Percentiles rank a stretch among this genome's conserved stretches.
These are phyloP conservation scores for Aspergillus nomiae DNA, from an alignment of 2,329 filamentous ascomycete species.

Conservation along the genomic window DNA sequence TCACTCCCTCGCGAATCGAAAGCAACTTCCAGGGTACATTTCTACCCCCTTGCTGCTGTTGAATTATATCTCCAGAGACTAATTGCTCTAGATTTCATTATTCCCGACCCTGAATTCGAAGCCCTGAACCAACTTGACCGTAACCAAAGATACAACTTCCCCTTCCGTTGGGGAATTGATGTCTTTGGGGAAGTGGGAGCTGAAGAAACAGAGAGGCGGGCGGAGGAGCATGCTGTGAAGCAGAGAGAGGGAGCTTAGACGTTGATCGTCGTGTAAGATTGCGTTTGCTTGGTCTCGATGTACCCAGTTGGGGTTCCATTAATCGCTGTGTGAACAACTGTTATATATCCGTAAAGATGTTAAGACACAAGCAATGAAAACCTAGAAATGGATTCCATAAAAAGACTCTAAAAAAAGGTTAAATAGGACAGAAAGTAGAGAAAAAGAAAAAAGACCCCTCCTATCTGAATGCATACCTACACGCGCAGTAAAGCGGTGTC, in stretches of 20 bases:
- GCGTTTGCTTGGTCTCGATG: neutral
- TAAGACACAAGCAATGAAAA: no score
- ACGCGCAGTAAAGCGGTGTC: neutral
- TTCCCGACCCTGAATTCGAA: conserved; percentile 38
- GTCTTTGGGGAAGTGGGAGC: conserved; percentile 41
- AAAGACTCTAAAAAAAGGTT: no score
- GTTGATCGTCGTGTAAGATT: neutral
- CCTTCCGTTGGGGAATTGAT: conserved; percentile 41
- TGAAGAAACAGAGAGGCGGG: conserved; percentile 32
- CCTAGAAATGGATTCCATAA: no score
- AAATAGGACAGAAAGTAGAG: no score
- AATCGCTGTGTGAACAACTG: neutral
- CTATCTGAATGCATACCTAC: no score
- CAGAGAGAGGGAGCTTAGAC: conserved; percentile 17
- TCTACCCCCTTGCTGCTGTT: neutral
- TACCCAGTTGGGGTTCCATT: neutral
- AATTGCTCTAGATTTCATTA: conserved; percentile 29
- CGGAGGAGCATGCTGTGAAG: conserved; percentile 31
- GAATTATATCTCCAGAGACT: neutral
- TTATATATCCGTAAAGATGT: neutral
- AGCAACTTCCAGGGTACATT: conserved; percentile 48
- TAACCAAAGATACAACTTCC: conserved; percentile 41
- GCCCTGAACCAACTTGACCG: conserved; percentile 38
- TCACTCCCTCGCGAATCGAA: conserved; percentile 54
- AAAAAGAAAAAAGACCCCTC: no score